phyloP scores from a whole-genome alignment of 2,329 filamentous ascomycete species.

The Colletotrichum sansevieriae region DNA sequence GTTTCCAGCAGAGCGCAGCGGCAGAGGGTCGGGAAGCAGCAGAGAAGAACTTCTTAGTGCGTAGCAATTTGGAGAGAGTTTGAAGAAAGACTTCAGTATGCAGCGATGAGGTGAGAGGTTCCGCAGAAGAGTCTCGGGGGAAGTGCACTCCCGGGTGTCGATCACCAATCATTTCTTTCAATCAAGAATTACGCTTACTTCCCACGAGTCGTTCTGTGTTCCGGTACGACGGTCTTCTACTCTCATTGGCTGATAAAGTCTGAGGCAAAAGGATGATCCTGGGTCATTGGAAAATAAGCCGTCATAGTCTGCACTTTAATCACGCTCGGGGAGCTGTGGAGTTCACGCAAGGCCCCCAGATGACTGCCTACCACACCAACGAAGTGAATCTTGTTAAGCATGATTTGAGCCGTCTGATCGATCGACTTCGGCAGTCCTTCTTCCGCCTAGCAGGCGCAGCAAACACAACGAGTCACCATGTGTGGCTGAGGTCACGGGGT shows the following conservation, averaged over 20 bases:
- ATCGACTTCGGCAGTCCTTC: too few relatives aligned
- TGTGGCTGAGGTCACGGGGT: too few relatives aligned
- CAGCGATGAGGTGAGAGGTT: conserved; percentile 14
- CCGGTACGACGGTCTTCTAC: too few relatives aligned
- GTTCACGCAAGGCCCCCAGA: too few relatives aligned
- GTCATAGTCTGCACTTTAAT: neutral
- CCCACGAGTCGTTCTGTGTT: neutral
- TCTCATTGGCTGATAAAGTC: too few relatives aligned
- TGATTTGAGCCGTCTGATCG: too few relatives aligned
- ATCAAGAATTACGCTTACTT: neutral
- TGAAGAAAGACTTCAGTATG: neutral
- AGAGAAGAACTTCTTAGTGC: neutral
- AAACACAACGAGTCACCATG: too few relatives aligned
- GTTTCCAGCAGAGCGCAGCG: neutral
- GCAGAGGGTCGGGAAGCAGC: neutral
- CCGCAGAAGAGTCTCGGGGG: conserved; percentile 16
- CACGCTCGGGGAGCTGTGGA: neutral
- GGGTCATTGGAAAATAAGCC: neutral
- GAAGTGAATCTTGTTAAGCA: neutral
- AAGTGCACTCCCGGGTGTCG: neutral
- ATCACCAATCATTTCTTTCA: neutral
- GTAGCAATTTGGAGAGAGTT: neutral
- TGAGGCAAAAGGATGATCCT: neutral
- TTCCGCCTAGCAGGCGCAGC: too few relatives aligned
- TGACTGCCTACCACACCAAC: neutral